phyloP scores from a whole-genome alignment of 495 filamentous ascomycete genomes.

The Trichoderma gamsii region DNA sequence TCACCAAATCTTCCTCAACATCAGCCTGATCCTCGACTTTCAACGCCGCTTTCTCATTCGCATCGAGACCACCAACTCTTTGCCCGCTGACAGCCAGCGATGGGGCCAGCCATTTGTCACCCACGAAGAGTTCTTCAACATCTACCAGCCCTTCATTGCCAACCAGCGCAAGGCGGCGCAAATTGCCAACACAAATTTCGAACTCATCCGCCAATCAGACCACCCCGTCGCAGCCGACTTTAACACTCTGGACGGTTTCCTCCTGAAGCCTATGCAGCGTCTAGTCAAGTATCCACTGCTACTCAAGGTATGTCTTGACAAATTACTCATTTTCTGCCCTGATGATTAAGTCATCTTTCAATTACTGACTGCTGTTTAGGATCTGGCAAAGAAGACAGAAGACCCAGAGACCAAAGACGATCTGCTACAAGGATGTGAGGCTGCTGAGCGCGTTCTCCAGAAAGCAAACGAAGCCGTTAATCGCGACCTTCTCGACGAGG shows the following conservation, averaged over 20 bases:
- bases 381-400: slow-evolving; percentile 75
- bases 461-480: slow-evolving; percentile 86
- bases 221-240: slow-evolving; percentile 54
- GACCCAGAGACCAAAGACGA: slow-evolving; percentile 63
- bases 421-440: slow-evolving; percentile 63
- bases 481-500: slow-evolving; percentile 71
- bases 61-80: slow-evolving; percentile 88
- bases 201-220: slow-evolving; percentile 49
- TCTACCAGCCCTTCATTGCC: slow-evolving; percentile 94
- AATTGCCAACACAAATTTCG: slow-evolving; percentile 54
- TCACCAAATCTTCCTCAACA: slow-evolving; percentile 92
- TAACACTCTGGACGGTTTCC: slow-evolving; percentile 74
- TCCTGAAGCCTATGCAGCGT: slow-evolving; percentile 94
- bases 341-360: neutral
- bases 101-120: slow-evolving; percentile 84
- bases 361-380: slow-evolving; percentile 45
- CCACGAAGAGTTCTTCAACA: slow-evolving; percentile 70
- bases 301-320: slow-evolving; percentile 57
- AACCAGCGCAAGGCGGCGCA: slow-evolving; percentile 73
- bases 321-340: no score
- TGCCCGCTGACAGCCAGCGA: slow-evolving; percentile 70
- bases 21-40: slow-evolving; percentile 90
- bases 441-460: slow-evolving; percentile 68
- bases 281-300: slow-evolving; percentile 90
- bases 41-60: slow-evolving; percentile 90